A percentile compares a stretch with the other conserved stretches of the same genome.
phyloP scores from a whole-genome alignment of 1,284 basidiomycete species.

The Flammula alnicola region DNA sequence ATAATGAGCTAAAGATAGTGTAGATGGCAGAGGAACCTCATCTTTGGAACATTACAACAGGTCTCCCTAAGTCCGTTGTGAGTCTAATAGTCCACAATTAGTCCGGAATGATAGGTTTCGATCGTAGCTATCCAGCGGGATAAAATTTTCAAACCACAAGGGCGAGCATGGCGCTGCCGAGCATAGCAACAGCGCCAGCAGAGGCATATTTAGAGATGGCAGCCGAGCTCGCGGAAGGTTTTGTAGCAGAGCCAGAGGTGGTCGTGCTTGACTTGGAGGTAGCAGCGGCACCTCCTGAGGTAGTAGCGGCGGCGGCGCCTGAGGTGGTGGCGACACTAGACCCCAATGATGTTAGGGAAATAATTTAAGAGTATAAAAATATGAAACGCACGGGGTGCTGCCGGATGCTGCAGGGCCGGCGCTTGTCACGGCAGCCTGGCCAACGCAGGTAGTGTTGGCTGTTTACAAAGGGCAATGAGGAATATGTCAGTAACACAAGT shows the following conservation, averaged over 20 bases:
- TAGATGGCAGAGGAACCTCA: conserved; percentile 23
- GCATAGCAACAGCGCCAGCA: conserved; percentile 23
- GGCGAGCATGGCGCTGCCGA: conserved; percentile 26
- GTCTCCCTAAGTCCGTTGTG: conserved; percentile 22
- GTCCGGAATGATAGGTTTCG: conserved; percentile 7
- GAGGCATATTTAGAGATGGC: conserved; percentile 21
- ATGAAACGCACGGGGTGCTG: neutral
- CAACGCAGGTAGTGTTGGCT: conserved; percentile 42
- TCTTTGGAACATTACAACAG: conserved; percentile 16
- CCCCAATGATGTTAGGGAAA: too few species aligned
- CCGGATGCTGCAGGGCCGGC: conserved; percentile 12
- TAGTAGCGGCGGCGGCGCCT: conserved; percentile 23
- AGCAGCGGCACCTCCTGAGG: conserved; percentile 21
- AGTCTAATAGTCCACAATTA: conserved; percentile 7
- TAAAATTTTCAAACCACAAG: conserved; percentile 17
- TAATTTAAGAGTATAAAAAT: neutral
- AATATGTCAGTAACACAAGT: conserved; percentile 9
- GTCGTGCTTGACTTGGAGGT: conserved; percentile 15
- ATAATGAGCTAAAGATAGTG: conserved; percentile 27
- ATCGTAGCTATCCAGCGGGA: neutral
- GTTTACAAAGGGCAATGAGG: conserved; percentile 6
- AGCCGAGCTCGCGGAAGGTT: conserved; percentile 5
- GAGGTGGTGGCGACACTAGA: neutral
- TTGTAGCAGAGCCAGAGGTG: conserved; percentile 9
- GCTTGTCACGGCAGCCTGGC: conserved; percentile 30